Evolutionary conservation across 805 yeast species (phyloP), one percentile per base, ranked within the genome.

Genomic region (Yarrowia deformans): DNA sequence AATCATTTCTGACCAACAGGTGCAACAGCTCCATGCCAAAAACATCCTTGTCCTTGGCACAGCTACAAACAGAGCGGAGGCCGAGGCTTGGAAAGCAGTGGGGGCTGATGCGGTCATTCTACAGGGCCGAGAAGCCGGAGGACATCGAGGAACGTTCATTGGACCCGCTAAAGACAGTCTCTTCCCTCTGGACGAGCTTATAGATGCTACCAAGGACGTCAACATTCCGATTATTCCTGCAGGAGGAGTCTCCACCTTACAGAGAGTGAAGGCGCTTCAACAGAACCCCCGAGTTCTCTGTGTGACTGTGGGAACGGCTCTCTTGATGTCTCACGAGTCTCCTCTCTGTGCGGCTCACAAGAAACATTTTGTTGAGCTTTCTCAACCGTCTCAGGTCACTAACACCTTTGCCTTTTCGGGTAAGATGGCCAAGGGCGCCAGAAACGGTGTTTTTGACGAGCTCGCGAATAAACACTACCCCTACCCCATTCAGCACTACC

Each of bases 101-200:
- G 81, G 81, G 0, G 81, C 82, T 8, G 87, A 85, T 74, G 88
- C 84, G 1, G 75, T 87, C 4, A 78, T 83, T 8, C 79, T 82
- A 34, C 90, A 87, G 74, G 90, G 90, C 0, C 79, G 79, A 74
- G 90, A 86, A 72, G 90, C 90, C 3, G 90, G 90, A 32, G 90
- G 90, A 0, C 90, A 87, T 73, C 77, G 90, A 18, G 89, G 89
- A 2, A 82, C 80, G 71, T 85, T 82, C 70, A 77, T 76, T 39
- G 83, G 87, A 0, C 54, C 64, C 40, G 77, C 73, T 5, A 70
- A 79, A 42, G 72, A 76, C 39, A 66, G 71, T 6, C 67, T 70
- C 8, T 71, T 77, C 4, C 71, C 72, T 8, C 35, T 63, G 35
- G 56, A 63, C 14, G 39, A 63, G 12, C 48, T 63, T 7, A 39